phyloP scores from a whole-genome alignment of 1,139 yeast species.

The Waltiozyma sp. region DNA sequence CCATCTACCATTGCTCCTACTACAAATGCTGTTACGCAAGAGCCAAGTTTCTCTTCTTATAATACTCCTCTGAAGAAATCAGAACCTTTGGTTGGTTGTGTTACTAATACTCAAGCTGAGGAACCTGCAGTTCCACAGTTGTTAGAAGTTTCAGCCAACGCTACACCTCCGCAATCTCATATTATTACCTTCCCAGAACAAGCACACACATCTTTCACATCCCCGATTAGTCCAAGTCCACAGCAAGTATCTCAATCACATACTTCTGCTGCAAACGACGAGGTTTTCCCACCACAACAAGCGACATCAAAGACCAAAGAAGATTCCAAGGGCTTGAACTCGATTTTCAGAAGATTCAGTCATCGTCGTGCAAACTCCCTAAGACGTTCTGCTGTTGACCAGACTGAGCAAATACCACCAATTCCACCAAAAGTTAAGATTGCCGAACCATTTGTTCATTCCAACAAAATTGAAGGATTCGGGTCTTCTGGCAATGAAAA shows the following conservation, averaged over 20 bases:
- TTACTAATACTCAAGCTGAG: constrained; percentile 3
- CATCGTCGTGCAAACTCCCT: constrained; percentile 17
- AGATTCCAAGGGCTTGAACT: constrained; percentile 19
- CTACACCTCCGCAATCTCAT: constrained; percentile 24
- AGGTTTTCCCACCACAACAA: constrained; percentile 15
- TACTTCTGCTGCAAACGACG: constrained; percentile 11
- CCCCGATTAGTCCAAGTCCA: constrained; percentile 17
- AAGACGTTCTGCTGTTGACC: constrained; percentile 12
- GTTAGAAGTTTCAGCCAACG: too few species aligned
- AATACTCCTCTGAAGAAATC: not conserved
- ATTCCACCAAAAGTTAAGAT: not conserved
- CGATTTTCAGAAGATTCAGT: constrained; percentile 20
- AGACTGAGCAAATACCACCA: not conserved
- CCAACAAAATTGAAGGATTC: constrained; percentile 3
- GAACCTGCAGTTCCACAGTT: too few species aligned
- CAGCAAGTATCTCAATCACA: constrained; percentile 15
- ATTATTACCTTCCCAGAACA: constrained; percentile 50
- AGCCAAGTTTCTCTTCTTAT: too few species aligned
- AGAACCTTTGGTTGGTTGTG: not conserved
- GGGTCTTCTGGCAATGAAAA: not conserved
- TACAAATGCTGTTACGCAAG: not conserved
- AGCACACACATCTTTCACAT: constrained; percentile 46
- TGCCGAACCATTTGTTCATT: constrained; percentile 2
- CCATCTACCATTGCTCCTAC: constrained; percentile 11
- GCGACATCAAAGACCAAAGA: constrained; percentile 6